A percentile compares a stretch with the other conserved stretches of the same genome.
Evolutionary conservation across 257 asterid genomes (phyloP).

Genomic region (Solanum etuberosum): DNA sequence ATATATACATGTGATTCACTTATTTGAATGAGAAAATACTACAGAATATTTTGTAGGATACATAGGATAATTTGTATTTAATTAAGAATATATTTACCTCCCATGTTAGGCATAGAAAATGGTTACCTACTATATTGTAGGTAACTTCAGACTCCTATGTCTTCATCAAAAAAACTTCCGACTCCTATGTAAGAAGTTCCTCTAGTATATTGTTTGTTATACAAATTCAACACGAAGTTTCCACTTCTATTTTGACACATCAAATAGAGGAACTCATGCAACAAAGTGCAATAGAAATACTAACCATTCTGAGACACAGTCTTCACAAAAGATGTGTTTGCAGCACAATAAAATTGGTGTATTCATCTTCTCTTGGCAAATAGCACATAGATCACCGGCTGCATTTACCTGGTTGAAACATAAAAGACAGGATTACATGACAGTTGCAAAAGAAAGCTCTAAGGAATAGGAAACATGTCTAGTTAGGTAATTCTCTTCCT

Average conservation of each 20-base stretch:
- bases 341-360: conserved; percentile 47
- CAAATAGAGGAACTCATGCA: background rate
- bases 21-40: background rate
- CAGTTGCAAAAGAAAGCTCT: background rate
- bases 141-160: background rate
- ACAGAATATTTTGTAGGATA: background rate
- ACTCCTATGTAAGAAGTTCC: background rate
- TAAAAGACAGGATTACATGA: background rate
- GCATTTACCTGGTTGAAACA: conserved; percentile 36
- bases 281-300: background rate
- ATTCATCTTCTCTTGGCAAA: conserved; percentile 74
- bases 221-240: background rate
- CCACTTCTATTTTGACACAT: background rate
- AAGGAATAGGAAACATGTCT: background rate
- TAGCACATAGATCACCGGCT: conserved; percentile 65
- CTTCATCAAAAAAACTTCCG: background rate
- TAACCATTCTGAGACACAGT: conserved; percentile 70
- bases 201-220: background rate
- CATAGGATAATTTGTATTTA: background rate
- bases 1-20: background rate
- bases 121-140: background rate
- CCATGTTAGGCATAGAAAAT: background rate
- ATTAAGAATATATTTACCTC: background rate
- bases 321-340: conserved; percentile 69
- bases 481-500: background rate